Base-by-base conservation (phyloP, 2,329 filamentous ascomycete species). In the Anisogramma anomala region DNA sequence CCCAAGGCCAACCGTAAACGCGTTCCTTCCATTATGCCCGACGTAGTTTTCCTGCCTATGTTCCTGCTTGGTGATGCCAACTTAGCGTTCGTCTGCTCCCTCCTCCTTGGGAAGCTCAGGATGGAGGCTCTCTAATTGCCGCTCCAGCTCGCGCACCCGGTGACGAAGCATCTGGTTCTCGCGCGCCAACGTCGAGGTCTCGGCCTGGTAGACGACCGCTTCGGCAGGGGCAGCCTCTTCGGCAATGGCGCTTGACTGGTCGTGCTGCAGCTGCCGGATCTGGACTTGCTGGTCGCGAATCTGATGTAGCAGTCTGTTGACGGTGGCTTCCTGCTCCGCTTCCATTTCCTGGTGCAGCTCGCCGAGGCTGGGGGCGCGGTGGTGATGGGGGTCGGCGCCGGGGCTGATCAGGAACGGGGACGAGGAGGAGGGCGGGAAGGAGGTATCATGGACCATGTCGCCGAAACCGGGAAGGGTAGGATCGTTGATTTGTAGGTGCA, bases 131-230 rank as follows among this genome's bases (percentile, higher is more conserved):
- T 9, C 2, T 26, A 7, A 18, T 8, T 26, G 34, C 67, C 50
- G 62, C 82, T 81, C 82, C 11, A 87, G 63, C 53, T 87, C 82
- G 26, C 79, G 70, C 45, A 87, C 83, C 36, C 84, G 71, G 56
- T 79, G 71, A 47, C 80, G 77, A 38, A 89, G 64, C 83, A 89
- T 87, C 60, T 88, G 83, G 51, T 88, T 89, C 63, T 88, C 84
- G 19, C 84, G 69, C 17, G 78, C 72, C 52, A 89, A 61, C 62
- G 77, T 86, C 60, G 85, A 81, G 1, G 82, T 85, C 61, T 89
- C 84, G 4, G 83, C 83, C 57, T 87, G 82, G 53, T 88, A 88
- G 57, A 86, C 87, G 1, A 80, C 79, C 48, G 72, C 79, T 56
- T 88, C 83, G 56, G 31, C 63, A 54, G 66, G 64, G 9, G 66